Evolutionary conservation across 1,139 yeast species (phyloP).

Genomic region (Kodamaea sp.): DNA sequence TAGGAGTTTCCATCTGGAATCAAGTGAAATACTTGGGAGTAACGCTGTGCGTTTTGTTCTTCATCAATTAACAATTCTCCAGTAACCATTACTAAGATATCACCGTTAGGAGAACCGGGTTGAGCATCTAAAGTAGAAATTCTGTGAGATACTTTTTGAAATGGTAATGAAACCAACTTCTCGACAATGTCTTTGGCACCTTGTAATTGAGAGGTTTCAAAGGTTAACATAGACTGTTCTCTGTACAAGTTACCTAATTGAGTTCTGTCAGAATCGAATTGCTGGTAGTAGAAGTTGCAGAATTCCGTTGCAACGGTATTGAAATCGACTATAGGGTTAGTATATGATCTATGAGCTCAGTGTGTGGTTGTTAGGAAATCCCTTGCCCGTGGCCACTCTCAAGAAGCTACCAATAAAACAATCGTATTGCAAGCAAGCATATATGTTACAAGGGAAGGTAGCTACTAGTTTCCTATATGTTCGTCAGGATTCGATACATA

Average conservation of each 20-base stretch:
- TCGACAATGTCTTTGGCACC: slow-evolving; percentile 93
- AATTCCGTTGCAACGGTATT: slow-evolving; percentile 78
- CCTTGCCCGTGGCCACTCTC: too few species aligned
- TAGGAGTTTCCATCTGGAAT: slow-evolving; percentile 90
- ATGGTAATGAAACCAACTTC: slow-evolving; percentile 83
- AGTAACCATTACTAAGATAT: slow-evolving; percentile 95
- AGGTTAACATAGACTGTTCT: slow-evolving; percentile 95
- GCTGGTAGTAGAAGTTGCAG: slow-evolving; percentile 92
- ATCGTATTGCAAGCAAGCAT: too few species aligned
- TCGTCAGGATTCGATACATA: too few species aligned
- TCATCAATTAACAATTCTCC: slow-evolving; percentile 94
- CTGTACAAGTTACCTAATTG: slow-evolving; percentile 94
- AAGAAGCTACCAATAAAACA: too few species aligned
- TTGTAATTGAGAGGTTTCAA: slow-evolving; percentile 91
- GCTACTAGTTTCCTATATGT: too few species aligned
- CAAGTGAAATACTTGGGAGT: slow-evolving; percentile 96
- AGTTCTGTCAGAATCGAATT: slow-evolving; percentile 89
- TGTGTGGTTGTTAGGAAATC: too few species aligned
- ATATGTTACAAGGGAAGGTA: too few species aligned
- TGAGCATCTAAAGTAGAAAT: slow-evolving; percentile 96
- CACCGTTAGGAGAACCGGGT: slow-evolving; percentile 93
- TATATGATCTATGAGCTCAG: too few species aligned
- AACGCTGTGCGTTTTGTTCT: slow-evolving; percentile 92
- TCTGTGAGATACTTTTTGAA: slow-evolving; percentile 89
- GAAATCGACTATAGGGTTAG: slow-evolving; percentile 54